A percentile compares a stretch with the other conserved stretches of the same genome.
These are phyloP conservation scores for Streptanthus diversifolius DNA, from an alignment of 345 rosid species.

Conservation along the genomic window DNA sequence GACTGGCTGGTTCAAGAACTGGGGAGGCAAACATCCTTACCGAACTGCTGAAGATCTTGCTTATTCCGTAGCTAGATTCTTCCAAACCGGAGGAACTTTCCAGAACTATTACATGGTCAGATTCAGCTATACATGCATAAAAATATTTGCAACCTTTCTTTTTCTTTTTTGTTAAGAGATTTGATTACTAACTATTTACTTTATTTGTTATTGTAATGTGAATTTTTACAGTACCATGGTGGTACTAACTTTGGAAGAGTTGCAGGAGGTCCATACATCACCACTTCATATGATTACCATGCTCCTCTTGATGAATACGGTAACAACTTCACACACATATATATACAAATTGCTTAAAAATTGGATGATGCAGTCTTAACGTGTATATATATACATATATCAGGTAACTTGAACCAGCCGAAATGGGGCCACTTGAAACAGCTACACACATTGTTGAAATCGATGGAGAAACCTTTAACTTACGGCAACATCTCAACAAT, in stretches of 20 bases:
- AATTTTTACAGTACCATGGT: slow-evolving; percentile 52
- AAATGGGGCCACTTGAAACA: slow-evolving; percentile 77
- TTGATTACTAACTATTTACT: not conserved
- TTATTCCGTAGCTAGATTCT: slow-evolving; percentile 54
- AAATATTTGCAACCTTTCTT: not conserved
- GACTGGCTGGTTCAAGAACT: slow-evolving; percentile 66
- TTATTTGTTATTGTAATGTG: not conserved
- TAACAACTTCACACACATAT: not conserved
- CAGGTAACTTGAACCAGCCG: slow-evolving; percentile 73
- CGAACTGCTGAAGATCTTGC: slow-evolving; percentile 67
- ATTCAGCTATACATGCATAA: not conserved
- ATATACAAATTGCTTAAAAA: not conserved
- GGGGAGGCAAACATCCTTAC: slow-evolving; percentile 52
- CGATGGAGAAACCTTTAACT: slow-evolving; percentile 54
- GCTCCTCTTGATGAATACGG: slow-evolving; percentile 65
- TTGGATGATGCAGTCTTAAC: not conserved
- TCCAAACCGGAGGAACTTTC: slow-evolving; percentile 51
- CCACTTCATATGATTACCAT: slow-evolving; percentile 58
- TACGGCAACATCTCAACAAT: slow-evolving; percentile 40
- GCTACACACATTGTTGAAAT: slow-evolving; percentile 50
- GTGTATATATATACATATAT: not conserved
- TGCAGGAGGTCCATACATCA: slow-evolving; percentile 65
- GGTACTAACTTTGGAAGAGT: slow-evolving; percentile 66
- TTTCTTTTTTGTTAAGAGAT: not conserved
- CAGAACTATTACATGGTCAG: slow-evolving; percentile 70